A percentile compares a stretch with the other conserved stretches of the same genome.
Conservation (phyloP, 805 yeast genomes). For the Metahyphopichia silvanorum region DNA sequence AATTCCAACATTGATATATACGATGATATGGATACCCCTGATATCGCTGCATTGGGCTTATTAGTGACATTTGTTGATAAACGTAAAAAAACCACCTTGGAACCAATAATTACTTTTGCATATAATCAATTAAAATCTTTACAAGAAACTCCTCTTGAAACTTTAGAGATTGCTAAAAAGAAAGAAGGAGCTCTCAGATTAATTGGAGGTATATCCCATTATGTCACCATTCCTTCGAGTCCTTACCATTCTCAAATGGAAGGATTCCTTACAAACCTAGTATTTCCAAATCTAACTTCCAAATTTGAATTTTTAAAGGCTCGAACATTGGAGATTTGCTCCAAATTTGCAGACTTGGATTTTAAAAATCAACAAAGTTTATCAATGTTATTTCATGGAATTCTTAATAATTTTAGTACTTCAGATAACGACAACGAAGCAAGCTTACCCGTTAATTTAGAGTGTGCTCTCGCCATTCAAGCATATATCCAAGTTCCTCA, state of each 20-base stretch:
- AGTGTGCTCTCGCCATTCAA: constrained; percentile 84
- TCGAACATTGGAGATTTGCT: constrained; percentile 62
- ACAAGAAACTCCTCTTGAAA: constrained; percentile 29
- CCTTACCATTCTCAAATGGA: constrained; percentile 67
- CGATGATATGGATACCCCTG: constrained; percentile 64
- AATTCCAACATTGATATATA: constrained; percentile 57
- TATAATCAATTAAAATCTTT: constrained; percentile 34
- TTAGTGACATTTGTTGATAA: constrained; percentile 70
- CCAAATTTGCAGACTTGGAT: constrained; percentile 61
- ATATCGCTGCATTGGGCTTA: constrained; percentile 73
- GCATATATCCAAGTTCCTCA: constrained; percentile 62
- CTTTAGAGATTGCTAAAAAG: constrained; percentile 51
- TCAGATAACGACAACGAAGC: constrained; percentile 11
- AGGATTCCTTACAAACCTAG: constrained; percentile 54
- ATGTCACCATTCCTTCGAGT: constrained; percentile 51
- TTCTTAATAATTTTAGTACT: constrained; percentile 26
- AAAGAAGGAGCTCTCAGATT: constrained; percentile 80
- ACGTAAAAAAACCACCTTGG: constrained; percentile 57
- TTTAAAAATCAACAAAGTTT: constrained; percentile 33
- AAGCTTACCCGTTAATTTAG: constrained; percentile 72
- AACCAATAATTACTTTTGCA: constrained; percentile 59
- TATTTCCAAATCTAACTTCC: constrained; percentile 70
- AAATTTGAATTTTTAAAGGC: constrained; percentile 69
- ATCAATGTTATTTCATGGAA: constrained; percentile 29
- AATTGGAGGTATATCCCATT: constrained; percentile 67